phyloP scores from a whole-genome alignment of 148 eudicot species.

The Vaccinium vitisidaea region DNA sequence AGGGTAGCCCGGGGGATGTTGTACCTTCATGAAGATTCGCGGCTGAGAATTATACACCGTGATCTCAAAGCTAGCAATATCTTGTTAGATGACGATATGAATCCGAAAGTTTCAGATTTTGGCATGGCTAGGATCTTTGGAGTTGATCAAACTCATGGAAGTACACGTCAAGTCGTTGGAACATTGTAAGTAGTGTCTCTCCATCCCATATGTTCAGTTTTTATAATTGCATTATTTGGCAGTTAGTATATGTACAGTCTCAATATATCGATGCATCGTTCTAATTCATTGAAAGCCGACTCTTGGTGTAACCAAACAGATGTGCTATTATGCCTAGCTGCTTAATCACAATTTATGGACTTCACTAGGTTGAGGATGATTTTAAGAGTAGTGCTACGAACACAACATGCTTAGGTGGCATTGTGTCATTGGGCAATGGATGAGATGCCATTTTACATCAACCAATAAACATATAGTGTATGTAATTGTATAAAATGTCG shows the following conservation, averaged over 20 bases:
- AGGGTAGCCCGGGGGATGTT: conserved; percentile 34
- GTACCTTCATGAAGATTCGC: conserved; percentile 34
- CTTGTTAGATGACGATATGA: conserved; percentile 26
- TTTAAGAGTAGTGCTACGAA: no score
- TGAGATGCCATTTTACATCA: not conserved
- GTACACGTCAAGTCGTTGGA: conserved; percentile 30
- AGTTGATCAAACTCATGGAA: conserved; percentile 17
- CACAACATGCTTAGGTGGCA: no score
- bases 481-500: not conserved
- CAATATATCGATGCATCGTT: not conserved
- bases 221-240: not conserved
- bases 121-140: conserved; percentile 12
- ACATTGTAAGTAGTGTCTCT: conserved; percentile 40
- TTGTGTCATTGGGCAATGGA: no score
- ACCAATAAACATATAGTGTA: no score
- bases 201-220: not conserved
- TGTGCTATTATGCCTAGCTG: not conserved
- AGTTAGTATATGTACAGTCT: not conserved
- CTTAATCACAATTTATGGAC: not conserved
- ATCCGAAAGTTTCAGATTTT: conserved; percentile 23
- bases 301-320: not conserved
- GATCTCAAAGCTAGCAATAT: conserved; percentile 11
- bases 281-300: not conserved
- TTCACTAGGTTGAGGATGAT: not conserved
- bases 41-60: conserved; percentile 5